phyloP scores from a whole-genome alignment of 2,329 filamentous ascomycete species.

The Colletotrichum orchidophilum region DNA sequence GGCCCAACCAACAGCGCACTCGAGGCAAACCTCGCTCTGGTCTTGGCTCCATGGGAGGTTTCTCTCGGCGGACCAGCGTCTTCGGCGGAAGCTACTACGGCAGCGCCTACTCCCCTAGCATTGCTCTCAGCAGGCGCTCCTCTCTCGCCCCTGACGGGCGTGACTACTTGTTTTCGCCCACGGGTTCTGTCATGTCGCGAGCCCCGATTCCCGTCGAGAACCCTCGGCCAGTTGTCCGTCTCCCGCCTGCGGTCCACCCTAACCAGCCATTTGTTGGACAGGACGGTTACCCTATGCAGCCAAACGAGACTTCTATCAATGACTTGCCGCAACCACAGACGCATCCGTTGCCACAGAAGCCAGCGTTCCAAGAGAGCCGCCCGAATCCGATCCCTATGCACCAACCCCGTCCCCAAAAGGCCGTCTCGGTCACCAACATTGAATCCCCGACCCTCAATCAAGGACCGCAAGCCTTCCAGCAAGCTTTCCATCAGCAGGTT shows the following conservation, averaged over 20 bases:
- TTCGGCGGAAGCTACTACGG: constrained; percentile 75
- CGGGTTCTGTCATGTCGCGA: constrained; percentile 79
- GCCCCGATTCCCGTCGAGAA: constrained; percentile 69
- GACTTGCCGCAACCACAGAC: constrained; percentile 66
- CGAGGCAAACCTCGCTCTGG: constrained; percentile 79
- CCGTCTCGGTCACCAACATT: constrained; percentile 91
- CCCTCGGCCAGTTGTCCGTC: constrained; percentile 79
- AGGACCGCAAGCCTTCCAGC: constrained; percentile 83
- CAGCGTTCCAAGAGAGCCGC: constrained; percentile 65
- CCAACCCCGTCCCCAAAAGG: constrained; percentile 93
- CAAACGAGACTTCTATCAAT: constrained; percentile 54
- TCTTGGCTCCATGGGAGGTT: constrained; percentile 72
- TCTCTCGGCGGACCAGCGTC: constrained; percentile 83
- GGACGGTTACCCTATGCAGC: constrained; percentile 23
- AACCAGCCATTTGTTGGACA: constrained; percentile 38
- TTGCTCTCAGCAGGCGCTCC: constrained; percentile 88
- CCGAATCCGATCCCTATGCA: constrained; percentile 77
- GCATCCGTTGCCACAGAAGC: constrained; percentile 67
- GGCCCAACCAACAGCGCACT: constrained; percentile 88
- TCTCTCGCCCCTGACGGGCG: constrained; percentile 74
- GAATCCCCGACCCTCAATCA: constrained; percentile 76
- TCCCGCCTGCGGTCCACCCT: constrained; percentile 70
- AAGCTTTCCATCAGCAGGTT: constrained; percentile 95
- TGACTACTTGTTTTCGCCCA: constrained; percentile 82
- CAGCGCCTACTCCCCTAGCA: constrained; percentile 85